phyloP scores from a whole-genome alignment of 768 basidiomycete species.

The Rhizopogon vulgaris region DNA sequence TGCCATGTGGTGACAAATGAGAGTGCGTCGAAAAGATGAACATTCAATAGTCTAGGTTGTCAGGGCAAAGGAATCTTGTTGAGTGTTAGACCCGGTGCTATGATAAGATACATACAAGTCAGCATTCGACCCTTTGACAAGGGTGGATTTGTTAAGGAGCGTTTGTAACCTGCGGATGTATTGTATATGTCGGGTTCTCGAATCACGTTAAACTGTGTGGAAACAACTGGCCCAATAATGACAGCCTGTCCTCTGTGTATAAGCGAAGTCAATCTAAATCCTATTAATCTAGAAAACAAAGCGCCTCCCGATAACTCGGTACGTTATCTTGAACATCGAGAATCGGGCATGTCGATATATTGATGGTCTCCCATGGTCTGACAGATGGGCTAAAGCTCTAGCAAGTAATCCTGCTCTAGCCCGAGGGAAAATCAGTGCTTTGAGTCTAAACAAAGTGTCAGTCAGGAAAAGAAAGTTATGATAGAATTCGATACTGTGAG shows the following conservation, averaged over 20 bases:
- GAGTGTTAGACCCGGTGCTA: background rate
- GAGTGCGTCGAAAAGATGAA: background rate
- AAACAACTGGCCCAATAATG: background rate
- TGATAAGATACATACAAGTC: background rate
- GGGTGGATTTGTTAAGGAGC: background rate
- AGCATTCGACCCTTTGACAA: background rate
- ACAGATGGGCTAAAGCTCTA: background rate
- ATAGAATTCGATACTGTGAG: too few species aligned
- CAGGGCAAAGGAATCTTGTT: background rate
- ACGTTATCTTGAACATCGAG: background rate
- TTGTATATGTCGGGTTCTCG: background rate
- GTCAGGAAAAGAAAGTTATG: too few species aligned
- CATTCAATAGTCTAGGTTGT: background rate
- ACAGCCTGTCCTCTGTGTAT: conserved; percentile 2
- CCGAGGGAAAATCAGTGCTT: background rate
- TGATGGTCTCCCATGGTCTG: background rate
- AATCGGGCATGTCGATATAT: background rate
- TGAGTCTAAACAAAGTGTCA: too few species aligned
- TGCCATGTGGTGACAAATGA: conserved; percentile 4
- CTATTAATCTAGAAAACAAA: background rate
- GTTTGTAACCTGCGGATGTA: background rate
- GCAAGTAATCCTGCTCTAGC: background rate
- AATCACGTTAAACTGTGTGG: conserved; percentile 7
- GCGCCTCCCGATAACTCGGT: conserved; percentile 1
- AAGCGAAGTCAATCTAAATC: conserved; percentile 6